Evolutionary conservation across 805 yeast species (phyloP), one percentile per base, ranked within the genome.

Genomic region (Saccharomycopsis oosterbeekiorum): DNA sequence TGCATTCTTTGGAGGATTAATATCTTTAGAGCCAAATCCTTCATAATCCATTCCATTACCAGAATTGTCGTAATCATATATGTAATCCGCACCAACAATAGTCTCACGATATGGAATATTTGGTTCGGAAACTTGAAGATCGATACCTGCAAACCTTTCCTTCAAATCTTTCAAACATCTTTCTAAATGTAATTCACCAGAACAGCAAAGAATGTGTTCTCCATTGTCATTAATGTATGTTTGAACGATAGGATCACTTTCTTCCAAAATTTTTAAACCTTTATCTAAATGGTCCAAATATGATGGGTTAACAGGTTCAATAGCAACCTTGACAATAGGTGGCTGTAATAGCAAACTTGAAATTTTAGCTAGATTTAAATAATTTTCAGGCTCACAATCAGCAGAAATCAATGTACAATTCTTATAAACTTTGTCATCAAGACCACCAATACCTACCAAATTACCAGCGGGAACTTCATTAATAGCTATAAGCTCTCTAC

Each of bases 171-270:
- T 91, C 66, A 94, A 72, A 73, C 99, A 94, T 69, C 99, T 81
- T 69, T 94, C 99, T 51, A 94, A 77, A 76, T 94, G 99, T 65
- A 94, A 77, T 73, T 94, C 99, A 57, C 99, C 99, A 10, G 99
- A 97, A 10, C 96, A 92, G 55, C 96, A 89, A 67, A 94, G 76
- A 65, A 94, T 91, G 67, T 89, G 88, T 73, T 94, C 99, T 61
- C 99, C 99, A 9, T 85, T 84, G 62, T 89, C 97, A 68, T 89
- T 92, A 53, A 90, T 78, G 68, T 82, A 87, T 61, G 92, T 86
- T 67, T 89, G 90, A 21, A 92, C 96, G 68, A 97, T 93, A 0
- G 99, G 97, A 73, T 94, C 99, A 0, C 97, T 93, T 66, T 85
- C 86, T 59, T 92, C 84, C 50, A 94, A 76, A 61, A 89, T 74